A percentile compares a stretch with the other conserved stretches of the same genome.
Evolutionary conservation across 2,329 filamentous ascomycete species (phyloP).

Genomic region (Fusarium camptoceras): DNA sequence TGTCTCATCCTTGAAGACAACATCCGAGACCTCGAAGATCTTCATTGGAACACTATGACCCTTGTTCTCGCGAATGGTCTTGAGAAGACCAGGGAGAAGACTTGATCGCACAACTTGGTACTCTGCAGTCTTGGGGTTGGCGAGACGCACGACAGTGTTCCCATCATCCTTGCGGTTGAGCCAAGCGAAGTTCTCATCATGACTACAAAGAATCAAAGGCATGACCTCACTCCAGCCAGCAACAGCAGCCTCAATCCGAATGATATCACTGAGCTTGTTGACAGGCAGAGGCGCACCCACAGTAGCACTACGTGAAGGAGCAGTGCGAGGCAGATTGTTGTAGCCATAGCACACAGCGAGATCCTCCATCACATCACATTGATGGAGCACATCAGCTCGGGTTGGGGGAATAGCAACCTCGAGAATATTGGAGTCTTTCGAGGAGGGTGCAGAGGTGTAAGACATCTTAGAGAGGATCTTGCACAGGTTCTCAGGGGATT

Average conservation of each 20-base stretch:
- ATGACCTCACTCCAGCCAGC: conserved; percentile 97
- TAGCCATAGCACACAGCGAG: conserved; percentile 97
- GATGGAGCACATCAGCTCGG: conserved; percentile 92
- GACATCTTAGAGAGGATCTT: conserved; percentile 90
- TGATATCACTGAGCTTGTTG: conserved; percentile 95
- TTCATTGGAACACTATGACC: conserved; percentile 88
- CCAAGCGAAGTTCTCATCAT: conserved; percentile 98
- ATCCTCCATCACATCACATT: conserved; percentile 99
- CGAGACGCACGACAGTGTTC: conserved; percentile 82
- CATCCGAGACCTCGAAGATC: conserved; percentile 91
- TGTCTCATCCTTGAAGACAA: conserved; percentile 87
- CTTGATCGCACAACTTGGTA: conserved; percentile 94
- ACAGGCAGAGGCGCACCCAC: conserved; percentile 88
- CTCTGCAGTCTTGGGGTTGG: conserved; percentile 92
- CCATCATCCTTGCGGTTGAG: conserved; percentile 91
- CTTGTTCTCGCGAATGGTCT: conserved; percentile 95
- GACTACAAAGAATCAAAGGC: conserved; percentile 94
- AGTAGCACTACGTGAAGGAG: conserved; percentile 86
- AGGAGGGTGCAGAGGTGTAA: conserved; percentile 81
- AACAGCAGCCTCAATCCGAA: conserved; percentile 89
- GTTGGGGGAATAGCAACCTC: conserved; percentile 89
- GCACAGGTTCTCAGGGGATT: conserved; percentile 80
- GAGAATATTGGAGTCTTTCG: conserved; percentile 74
- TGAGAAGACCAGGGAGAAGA: conserved; percentile 86
- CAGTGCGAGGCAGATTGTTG: conserved; percentile 90